Evolutionary conservation across 495 filamentous ascomycete species (phyloP).

Genomic region (Penicillium flavigenum): DNA sequence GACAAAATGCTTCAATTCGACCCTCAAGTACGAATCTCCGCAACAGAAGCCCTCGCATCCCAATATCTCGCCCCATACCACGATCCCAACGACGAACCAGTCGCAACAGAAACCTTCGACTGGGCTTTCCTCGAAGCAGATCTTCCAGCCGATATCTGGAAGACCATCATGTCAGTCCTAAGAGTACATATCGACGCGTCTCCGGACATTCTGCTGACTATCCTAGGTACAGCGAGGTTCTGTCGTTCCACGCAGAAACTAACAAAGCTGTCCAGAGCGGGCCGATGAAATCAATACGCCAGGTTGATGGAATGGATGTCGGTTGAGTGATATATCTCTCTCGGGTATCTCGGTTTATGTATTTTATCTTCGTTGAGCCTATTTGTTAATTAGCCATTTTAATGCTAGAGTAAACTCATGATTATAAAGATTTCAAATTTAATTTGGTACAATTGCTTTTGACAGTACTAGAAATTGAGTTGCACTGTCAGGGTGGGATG

Average conservation of each 20-base stretch:
- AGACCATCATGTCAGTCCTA: constrained; percentile 87
- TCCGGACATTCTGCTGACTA: constrained; percentile 7
- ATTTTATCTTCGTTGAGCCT: background rate
- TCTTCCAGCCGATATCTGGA: constrained; percentile 95
- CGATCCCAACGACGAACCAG: constrained; percentile 91
- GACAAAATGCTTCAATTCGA: constrained; percentile 97
- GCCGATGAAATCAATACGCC: background rate
- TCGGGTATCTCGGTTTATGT: background rate
- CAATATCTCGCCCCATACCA: constrained; percentile 95
- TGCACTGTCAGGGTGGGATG: background rate
- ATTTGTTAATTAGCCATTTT: background rate
- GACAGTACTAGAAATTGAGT: background rate
- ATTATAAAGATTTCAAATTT: background rate
- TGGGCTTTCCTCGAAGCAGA: constrained; percentile 99
- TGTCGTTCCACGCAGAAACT: constrained; percentile 80
- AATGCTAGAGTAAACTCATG: background rate
- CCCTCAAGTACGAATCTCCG: constrained; percentile 81
- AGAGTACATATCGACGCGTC: background rate
- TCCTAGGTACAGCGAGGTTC: constrained; percentile 91
- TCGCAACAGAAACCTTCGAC: constrained; percentile 91
- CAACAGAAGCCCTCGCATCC: constrained; percentile 75
- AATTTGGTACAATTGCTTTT: background rate
- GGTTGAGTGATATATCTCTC: background rate
- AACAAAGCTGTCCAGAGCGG: background rate
- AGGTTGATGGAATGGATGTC: constrained; percentile 22